Percentiles rank a stretch among this genome's conserved stretches.
Evolutionary conservation across 495 filamentous ascomycete genomes (phyloP).

Genomic region (Cryomyces minteri): DNA sequence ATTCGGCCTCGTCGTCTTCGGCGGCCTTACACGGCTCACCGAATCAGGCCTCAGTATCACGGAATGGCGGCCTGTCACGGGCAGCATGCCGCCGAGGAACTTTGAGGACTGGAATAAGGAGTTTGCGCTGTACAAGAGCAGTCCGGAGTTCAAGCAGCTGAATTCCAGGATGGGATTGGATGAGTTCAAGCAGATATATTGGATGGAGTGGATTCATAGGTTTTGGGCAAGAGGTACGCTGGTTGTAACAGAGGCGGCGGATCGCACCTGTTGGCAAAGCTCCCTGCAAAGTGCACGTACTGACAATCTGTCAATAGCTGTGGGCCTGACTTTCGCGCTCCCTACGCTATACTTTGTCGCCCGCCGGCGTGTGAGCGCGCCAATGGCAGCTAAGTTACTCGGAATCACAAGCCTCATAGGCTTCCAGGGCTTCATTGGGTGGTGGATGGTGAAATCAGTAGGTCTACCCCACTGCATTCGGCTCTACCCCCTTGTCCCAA

Average conservation of each 20-base stretch:
- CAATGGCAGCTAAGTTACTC: conserved; percentile 56
- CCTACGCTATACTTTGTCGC: conserved; percentile 80
- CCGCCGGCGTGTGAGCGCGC: conserved; percentile 54
- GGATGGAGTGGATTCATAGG: conserved; percentile 97
- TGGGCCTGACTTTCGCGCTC: conserved; percentile 75
- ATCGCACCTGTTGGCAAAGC: too few species aligned
- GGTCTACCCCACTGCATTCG: too few species aligned
- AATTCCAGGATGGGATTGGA: conserved; percentile 80
- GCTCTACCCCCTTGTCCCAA: too few species aligned
- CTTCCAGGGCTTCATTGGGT: conserved; percentile 87
- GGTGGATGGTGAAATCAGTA: conserved; percentile 97
- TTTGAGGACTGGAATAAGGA: conserved; percentile 69
- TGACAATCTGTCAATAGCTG: conserved; percentile 21
- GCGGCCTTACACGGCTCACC: conserved; percentile 79
- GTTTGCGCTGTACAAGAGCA: conserved; percentile 76
- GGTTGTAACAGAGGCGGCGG: too few species aligned
- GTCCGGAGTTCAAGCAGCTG: conserved; percentile 76
- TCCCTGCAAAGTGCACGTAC: too few species aligned
- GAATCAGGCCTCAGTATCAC: conserved; percentile 97
- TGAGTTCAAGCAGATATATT: conserved; percentile 98
- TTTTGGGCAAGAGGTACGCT: conserved; percentile 57
- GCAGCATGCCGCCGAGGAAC: conserved; percentile 69
- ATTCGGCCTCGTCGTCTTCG: conserved; percentile 92
- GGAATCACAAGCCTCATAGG: conserved; percentile 82
- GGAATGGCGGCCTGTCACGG: conserved; percentile 96